Evolutionary conservation across 2,329 filamentous ascomycete species (phyloP), one percentile per base, ranked within the genome.

Genomic region (Penicillium sp.): DNA sequence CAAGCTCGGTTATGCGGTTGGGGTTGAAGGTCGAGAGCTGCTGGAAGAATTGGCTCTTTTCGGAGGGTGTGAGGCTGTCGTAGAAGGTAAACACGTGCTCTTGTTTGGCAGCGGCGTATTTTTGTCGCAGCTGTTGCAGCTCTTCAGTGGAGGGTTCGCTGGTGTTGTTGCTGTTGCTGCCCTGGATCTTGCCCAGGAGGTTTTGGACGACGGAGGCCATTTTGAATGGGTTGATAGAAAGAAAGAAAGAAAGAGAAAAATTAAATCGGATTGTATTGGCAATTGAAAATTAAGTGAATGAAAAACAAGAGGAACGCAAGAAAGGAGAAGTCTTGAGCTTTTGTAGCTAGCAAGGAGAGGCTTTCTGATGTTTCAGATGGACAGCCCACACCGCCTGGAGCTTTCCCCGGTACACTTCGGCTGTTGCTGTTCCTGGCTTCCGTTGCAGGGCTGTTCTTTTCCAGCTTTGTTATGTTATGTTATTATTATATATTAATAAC

Each of bases 51-150:
- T 81, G 74, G 46, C 86, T 85, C 78, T 96, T 90, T 62, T 97
- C 91, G 52, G 81, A 74, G 18, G 81, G 76, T 61, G 80, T 79
- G 61, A 99, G 86, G 61, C 86, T 83, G 69, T 97, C 90, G 79
- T 89, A 96, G 76, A 92, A 97, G 57, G 87, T 81, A 68, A 95
- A 91, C 62, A 95, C 89, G 63, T 96, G 91, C 57, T 83, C 88
- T 75, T 96, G 91, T 30, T 82, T 83, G 48, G 88, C 89, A 64
- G 86, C 81, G 60, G 82, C 79, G 77, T 92, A 96, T 71, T 87
- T 88, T 62, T 86, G 77, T 73, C 83, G 84, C 42, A 95, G 82
- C 64, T 83, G 74, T 56, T 84, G 79, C 66, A 91, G 77, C 68
- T 90, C 83, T 61, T 89, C 83, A 57, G 83, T 73, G 38, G 83